These are phyloP conservation scores for Cruciata laevipes DNA, from an alignment of 257 asterid species.

Conservation along the genomic window DNA sequence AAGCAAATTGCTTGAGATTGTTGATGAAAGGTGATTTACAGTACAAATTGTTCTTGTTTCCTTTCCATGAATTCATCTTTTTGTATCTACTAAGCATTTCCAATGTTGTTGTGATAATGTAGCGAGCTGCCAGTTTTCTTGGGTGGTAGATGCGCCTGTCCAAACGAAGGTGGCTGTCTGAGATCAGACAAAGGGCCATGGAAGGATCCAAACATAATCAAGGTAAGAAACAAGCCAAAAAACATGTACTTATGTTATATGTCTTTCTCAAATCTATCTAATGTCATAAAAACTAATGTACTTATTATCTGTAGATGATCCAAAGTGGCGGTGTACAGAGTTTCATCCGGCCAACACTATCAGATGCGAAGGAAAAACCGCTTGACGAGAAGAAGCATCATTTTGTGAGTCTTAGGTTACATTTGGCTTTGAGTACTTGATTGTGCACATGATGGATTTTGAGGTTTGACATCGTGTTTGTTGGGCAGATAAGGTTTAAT, in stretches of 20 bases:
- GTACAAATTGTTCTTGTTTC: neutral
- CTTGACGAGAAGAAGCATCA: slow-evolving; percentile 1
- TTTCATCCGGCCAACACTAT: slow-evolving; percentile 1
- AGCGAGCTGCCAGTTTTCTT: slow-evolving; percentile 59
- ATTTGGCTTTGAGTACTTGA: neutral
- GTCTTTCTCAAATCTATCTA: neutral
- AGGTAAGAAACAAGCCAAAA: slow-evolving; percentile 14
- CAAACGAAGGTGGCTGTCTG: slow-evolving; percentile 47
- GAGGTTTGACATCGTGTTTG: neutral
- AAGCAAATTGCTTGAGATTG: slow-evolving; percentile 45
- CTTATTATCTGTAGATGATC: slow-evolving; percentile 14
- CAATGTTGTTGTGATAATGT: neutral
- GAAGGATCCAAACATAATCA: slow-evolving; percentile 25
- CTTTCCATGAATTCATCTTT: neutral
- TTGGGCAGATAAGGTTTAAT: slow-evolving; percentile 16
- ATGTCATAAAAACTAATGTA: neutral
- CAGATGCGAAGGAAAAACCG: neutral
- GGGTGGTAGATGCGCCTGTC: slow-evolving; percentile 54
- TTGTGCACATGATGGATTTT: neutral
- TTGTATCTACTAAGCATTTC: neutral
- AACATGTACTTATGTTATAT: neutral
- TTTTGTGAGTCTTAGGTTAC: slow-evolving; percentile 4
- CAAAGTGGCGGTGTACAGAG: slow-evolving; percentile 13
- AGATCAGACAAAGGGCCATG: slow-evolving; percentile 60
- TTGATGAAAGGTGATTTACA: slow-evolving; percentile 41